These are phyloP conservation scores for Malassezia dermatis DNA, from an alignment of 1,284 basidiomycete genomes.

Conservation along the genomic window DNA sequence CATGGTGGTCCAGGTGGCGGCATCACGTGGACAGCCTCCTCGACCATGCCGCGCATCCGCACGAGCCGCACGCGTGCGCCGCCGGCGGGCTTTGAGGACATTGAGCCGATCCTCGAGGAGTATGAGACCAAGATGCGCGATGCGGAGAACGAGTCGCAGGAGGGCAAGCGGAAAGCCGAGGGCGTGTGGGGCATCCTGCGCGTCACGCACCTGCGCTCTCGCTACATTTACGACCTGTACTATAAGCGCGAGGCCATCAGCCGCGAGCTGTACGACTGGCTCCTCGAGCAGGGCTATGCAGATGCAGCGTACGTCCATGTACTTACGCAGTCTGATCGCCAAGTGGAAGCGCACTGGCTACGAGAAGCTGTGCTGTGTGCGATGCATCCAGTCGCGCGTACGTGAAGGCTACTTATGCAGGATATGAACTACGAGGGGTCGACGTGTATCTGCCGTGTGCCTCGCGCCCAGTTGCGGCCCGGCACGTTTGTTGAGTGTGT, in stretches of 20 bases:
- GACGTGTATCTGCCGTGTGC: slow-evolving; percentile 96
- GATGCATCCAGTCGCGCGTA: slow-evolving; percentile 90
- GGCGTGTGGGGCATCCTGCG: slow-evolving; percentile 99
- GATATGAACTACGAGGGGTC: slow-evolving; percentile 99
- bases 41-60: slow-evolving; percentile 79
- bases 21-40: neutral
- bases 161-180: slow-evolving; percentile 93
- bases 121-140: slow-evolving; percentile 47
- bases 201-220: slow-evolving; percentile 72
- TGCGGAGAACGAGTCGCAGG: slow-evolving; percentile 83
- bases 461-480: slow-evolving; percentile 77
- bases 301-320: slow-evolving; percentile 71
- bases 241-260: slow-evolving; percentile 95
- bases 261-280: slow-evolving; percentile 91
- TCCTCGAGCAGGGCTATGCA: slow-evolving; percentile 92
- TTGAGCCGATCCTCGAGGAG: slow-evolving; percentile 54
- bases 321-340: slow-evolving; percentile 67
- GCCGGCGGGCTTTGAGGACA: slow-evolving; percentile 94
- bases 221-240: slow-evolving; percentile 97
- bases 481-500: slow-evolving; percentile 94
- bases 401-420: slow-evolving; percentile 47
- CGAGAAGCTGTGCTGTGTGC: slow-evolving; percentile 91
- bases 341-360: slow-evolving; percentile 99
- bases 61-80: slow-evolving; percentile 89
- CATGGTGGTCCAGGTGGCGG: slow-evolving; percentile 16